These are phyloP conservation scores for Tilletiaria anomala DNA, from an alignment of 1,284 basidiomycete species.

Conservation along the genomic window DNA sequence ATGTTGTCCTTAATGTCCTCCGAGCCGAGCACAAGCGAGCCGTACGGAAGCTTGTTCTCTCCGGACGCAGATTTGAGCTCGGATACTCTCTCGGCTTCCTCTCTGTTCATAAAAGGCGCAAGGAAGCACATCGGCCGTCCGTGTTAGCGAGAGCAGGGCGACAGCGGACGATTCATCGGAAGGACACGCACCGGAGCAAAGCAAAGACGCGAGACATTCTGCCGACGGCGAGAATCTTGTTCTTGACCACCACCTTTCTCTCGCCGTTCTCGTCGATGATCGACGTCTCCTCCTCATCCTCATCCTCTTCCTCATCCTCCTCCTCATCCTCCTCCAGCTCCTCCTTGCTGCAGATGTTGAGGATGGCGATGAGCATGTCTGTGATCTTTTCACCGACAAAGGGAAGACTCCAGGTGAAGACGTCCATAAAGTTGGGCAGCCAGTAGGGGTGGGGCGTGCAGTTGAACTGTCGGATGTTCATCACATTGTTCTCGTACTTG, in stretches of 20 bases:
- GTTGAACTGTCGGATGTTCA: conserved; percentile 90
- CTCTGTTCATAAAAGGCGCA: conserved; percentile 45
- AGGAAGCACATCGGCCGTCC: no score
- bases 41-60: conserved; percentile 65
- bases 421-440: conserved; percentile 98
- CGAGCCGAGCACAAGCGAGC: conserved; percentile 69
- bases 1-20: conserved; percentile 95
- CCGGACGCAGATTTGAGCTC: conserved; percentile 85
- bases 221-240: conserved; percentile 96
- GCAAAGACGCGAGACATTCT: conserved; percentile 93
- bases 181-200: conserved; percentile 59
- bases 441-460: conserved; percentile 89
- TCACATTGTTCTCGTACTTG: conserved; percentile 90
- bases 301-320: conserved; percentile 40
- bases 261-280: conserved; percentile 58
- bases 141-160: no score
- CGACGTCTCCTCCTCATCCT: conserved; percentile 21
- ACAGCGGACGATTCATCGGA: neutral
- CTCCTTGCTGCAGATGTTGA: conserved; percentile 86
- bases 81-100: conserved; percentile 93
- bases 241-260: conserved; percentile 74
- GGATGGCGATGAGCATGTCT: conserved; percentile 87
- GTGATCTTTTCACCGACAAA: conserved; percentile 97
- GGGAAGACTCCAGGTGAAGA: conserved; percentile 95
- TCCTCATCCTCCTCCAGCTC: conserved; percentile 79